Conservation (phyloP, 2,329 filamentous ascomycete species). For the Venturia aucupariae region DNA sequence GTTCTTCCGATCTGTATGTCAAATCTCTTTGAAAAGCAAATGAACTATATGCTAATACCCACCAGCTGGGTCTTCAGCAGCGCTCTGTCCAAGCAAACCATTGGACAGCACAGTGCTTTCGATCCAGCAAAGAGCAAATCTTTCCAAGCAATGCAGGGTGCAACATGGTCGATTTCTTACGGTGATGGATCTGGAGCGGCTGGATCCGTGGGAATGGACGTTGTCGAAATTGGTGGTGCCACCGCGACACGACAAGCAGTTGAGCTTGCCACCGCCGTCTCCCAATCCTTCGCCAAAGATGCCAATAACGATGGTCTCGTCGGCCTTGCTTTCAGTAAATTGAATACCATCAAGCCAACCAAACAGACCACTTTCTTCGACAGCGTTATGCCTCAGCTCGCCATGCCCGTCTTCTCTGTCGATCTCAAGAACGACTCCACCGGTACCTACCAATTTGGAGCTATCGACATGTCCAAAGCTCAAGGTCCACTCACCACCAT, state of each 20-base stretch:
- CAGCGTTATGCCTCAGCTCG: conserved; percentile 52
- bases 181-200: conserved; percentile 56
- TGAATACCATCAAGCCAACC: conserved; percentile 56
- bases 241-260: conserved; percentile 54
- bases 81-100: conserved; percentile 37
- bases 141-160: conserved; percentile 40
- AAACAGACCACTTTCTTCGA: conserved; percentile 66
- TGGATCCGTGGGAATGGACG: conserved; percentile 59
- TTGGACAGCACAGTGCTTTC: conserved; percentile 46
- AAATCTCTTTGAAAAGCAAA: neutral
- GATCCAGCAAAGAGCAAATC: conserved; percentile 44
- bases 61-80: conserved; percentile 61
- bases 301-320: conserved; percentile 58
- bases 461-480: conserved; percentile 56
- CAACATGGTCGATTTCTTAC: conserved; percentile 56
- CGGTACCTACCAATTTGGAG: conserved; percentile 67
- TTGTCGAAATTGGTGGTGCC: conserved; percentile 57
- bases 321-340: conserved; percentile 55
- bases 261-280: conserved; percentile 54
- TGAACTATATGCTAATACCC: neutral
- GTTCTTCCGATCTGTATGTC: conserved; percentile 58
- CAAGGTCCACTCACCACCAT: conserved; percentile 53
- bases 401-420: conserved; percentile 61
- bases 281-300: conserved; percentile 49
- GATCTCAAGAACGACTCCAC: conserved; percentile 51